Conservation (phyloP, 345 rosid genomes). For the Lepidium didymum region DNA sequence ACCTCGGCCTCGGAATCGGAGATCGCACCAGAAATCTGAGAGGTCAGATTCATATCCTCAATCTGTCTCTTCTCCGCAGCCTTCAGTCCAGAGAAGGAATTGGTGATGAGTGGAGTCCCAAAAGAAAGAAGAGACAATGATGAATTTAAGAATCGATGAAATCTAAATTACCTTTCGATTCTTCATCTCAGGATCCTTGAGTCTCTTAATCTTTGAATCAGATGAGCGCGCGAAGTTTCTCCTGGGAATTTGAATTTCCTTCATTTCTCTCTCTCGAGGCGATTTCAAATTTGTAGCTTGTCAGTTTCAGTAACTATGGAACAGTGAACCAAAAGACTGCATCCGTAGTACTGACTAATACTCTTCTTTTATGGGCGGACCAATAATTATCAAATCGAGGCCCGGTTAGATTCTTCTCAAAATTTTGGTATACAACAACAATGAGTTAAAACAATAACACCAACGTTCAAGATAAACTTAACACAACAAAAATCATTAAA, state of each 20-base stretch:
- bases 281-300: not conserved
- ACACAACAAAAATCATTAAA: too few relatives aligned
- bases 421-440: too few relatives aligned
- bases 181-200: conserved; percentile 24
- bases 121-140: not conserved
- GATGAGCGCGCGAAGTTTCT: conserved; percentile 22
- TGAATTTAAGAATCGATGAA: not conserved
- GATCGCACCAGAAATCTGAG: conserved; percentile 2
- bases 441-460: too few relatives aligned
- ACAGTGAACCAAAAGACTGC: too few relatives aligned
- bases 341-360: too few relatives aligned
- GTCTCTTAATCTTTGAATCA: conserved; percentile 3
- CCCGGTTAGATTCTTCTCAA: too few relatives aligned
- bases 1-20: conserved; percentile 31
- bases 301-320: not conserved
- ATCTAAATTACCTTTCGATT: conserved; percentile 21
- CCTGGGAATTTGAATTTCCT: conserved; percentile 31
- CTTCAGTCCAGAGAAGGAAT: conserved; percentile 12
- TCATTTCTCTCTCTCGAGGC: conserved; percentile 6
- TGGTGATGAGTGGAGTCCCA: conserved; percentile 9
- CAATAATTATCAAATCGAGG: too few relatives aligned
- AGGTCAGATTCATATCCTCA: conserved; percentile 5
- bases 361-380: too few relatives aligned
- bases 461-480: too few relatives aligned
- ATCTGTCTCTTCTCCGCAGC: conserved; percentile 25